Evolutionary conservation across 805 yeast genomes (phyloP), one percentile per base, ranked within the genome.

Genomic region (Wickerhamiella parazyma): DNA sequence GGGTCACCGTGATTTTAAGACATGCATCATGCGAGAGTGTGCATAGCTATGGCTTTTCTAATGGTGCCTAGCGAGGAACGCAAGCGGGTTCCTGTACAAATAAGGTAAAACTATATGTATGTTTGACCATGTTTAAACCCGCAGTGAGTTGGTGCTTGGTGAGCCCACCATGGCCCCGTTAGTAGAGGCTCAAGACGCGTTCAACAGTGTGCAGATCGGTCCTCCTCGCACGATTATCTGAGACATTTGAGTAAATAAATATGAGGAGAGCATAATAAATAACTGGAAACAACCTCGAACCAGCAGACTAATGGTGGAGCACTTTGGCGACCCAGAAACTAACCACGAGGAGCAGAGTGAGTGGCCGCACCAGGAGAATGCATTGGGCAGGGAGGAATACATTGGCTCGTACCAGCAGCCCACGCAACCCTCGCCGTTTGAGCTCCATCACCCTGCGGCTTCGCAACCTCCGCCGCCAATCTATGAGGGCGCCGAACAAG

Each of bases 161-260:
- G n/a, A n/a, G n/a, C n/a, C n/a, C n/a, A n/a, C n/a, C n/a, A n/a
- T n/a, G n/a, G n/a, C n/a, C n/a, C n/a, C n/a, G n/a, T n/a, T n/a
- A n/a, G 31, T 21, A 21, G 24, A 6, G 24, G 24, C 31, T 12
- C 16, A 4, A 12, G 16, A 11, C 6, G 8, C 12, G 31, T n/a
- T n/a, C n/a, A n/a, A n/a, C n/a, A n/a, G n/a, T n/a, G n/a, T n/a
- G n/a, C 6, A 16, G 31, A 28, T 28, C 31, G 31, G 31, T n/a
- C 24, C 31, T 28, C 16, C 8, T n/a, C 4, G 31, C 31, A 28
- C 31, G 31, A 28, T 18, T 21, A 38, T 38, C 41, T 38, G 41
- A 38, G 41, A 38, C 41, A 38, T 38, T 36, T 38, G 17, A 35
- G 41, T 38, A 38, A 38, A 38, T 28, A 28, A 38, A 33, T 38